These are phyloP conservation scores for Phaeomoniella chlamydospora DNA, from an alignment of 2,329 filamentous ascomycete genomes.

Conservation along the genomic window DNA sequence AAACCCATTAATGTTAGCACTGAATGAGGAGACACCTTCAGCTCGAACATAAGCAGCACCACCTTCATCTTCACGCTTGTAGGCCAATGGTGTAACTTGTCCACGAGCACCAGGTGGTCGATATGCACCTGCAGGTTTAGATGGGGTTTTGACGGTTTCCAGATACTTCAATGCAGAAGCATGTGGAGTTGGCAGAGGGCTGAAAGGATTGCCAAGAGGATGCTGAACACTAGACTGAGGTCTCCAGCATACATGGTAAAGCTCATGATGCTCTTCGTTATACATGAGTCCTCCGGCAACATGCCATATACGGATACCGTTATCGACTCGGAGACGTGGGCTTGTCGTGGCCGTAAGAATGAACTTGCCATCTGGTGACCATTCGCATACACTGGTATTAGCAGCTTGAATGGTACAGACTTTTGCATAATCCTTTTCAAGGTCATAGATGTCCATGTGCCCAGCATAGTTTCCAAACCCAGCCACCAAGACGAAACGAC, in stretches of 20 bases:
- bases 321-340: constrained; percentile 87
- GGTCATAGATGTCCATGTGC: constrained; percentile 94
- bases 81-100: constrained; percentile 74
- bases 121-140: constrained; percentile 94
- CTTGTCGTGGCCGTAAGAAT: constrained; percentile 97
- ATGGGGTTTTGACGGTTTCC: constrained; percentile 79
- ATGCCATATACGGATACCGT: constrained; percentile 92
- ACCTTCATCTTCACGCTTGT: constrained; percentile 95
- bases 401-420: constrained; percentile 87
- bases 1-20: constrained; percentile 59
- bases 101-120: constrained; percentile 88
- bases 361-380: constrained; percentile 91
- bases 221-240: constrained; percentile 52
- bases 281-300: constrained; percentile 82
- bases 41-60: constrained; percentile 70
- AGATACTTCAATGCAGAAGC: constrained; percentile 70
- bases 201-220: constrained; percentile 48
- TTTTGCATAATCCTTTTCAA: constrained; percentile 87
- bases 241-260: constrained; percentile 84
- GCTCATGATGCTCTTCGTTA: constrained; percentile 83
- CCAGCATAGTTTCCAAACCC: constrained; percentile 96
- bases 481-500: constrained; percentile 82
- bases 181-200: constrained; percentile 62
- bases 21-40: constrained; percentile 60
- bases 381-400: constrained; percentile 91